Percentiles rank a stretch among this genome's conserved stretches.
Conservation (phyloP, 768 basidiomycete species). For the Cystofilobasidium capitatum region DNA sequence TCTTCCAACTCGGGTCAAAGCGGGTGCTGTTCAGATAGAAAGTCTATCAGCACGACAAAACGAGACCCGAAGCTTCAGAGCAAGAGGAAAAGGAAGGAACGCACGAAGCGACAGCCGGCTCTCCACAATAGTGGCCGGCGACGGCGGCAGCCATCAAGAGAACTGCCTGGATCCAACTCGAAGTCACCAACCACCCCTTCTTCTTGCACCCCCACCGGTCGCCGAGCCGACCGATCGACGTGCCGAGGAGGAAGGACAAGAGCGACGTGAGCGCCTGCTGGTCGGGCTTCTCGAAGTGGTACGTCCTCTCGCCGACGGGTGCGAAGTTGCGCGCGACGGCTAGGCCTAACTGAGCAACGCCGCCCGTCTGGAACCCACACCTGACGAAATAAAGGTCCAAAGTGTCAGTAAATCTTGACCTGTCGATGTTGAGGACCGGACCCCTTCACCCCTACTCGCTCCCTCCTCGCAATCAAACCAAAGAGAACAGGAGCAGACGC, state of each 20-base stretch:
- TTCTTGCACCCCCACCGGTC: constrained; percentile 65
- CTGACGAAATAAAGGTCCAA: background rate
- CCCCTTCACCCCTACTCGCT: too few relatives aligned
- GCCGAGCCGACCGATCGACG: constrained; percentile 74
- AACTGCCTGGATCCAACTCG: constrained; percentile 64
- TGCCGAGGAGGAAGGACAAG: constrained; percentile 62
- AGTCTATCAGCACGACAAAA: background rate
- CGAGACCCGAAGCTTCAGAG: background rate
- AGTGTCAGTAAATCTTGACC: too few relatives aligned
- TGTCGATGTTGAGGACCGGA: too few relatives aligned
- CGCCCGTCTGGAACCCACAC: constrained; percentile 37
- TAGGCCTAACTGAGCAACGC: constrained; percentile 55
- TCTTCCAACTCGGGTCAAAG: constrained; percentile 61
- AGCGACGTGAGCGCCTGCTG: constrained; percentile 75
- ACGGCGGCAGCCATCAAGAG: constrained; percentile 66
- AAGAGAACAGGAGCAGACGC: constrained; percentile 30
- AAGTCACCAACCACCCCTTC: constrained; percentile 61
- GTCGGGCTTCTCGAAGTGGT: constrained; percentile 65
- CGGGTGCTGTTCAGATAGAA: constrained; percentile 39
- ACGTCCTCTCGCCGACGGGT: constrained; percentile 40
- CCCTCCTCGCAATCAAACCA: too few relatives aligned
- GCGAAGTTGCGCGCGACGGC: constrained; percentile 71
- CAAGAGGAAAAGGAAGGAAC: background rate
- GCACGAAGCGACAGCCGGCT: constrained; percentile 43
- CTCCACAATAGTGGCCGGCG: constrained; percentile 58